Evolutionary conservation across 768 basidiomycete genomes (phyloP), one percentile per base, ranked within the genome.

Genomic region (Auricularia auricula-judae): DNA sequence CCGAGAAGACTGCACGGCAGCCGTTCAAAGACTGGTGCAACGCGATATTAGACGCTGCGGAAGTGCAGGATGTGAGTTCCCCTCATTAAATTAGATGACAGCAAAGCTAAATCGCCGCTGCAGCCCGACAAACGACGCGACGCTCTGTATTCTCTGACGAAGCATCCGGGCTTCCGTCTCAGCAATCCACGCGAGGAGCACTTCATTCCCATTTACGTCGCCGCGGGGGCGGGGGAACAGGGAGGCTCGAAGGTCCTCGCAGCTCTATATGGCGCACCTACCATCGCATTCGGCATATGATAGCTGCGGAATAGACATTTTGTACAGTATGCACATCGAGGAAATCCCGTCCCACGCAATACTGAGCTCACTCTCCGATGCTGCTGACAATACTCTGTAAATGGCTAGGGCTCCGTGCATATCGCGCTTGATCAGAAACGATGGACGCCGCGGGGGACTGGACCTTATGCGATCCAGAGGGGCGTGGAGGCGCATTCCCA

Each of bases 171-270:
- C 8, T 93, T 89, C 79, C 80, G 85, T 3, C 70, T 77, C 0
- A 82, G 86, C 34, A 88, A 94, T 69, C 91, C 90, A 1, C 80
- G 87, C 2, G 85, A 85, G 67, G 91, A 94, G 35, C 91, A 93
- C 70, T 89, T 93, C 69, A 78, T 92, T 16, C 91, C 91, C 10
- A 67, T 93, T 16, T 89, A 91, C 71, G 78, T 91, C 51, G 88
- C 86, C 3, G 86, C 84, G 2, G 90, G 88, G 3, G 90, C 88
- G 7, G 86, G 85, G 8, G 86, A 83, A 53, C 65, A 70, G 53
- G 69, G 70, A 12, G 64, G 65, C 39, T 63, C 64, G 12, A 67
- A 64, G 62, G 35, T 69, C 8, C 34, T 72, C 1, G 47, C 44
- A 3, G 68, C 66, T 3, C n/a, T 61, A 3, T 66, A 66, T 60